These are phyloP conservation scores for Cyclospora cayetanensis DNA, from an alignment of 169 alveolate species.

Conservation along the genomic window DNA sequence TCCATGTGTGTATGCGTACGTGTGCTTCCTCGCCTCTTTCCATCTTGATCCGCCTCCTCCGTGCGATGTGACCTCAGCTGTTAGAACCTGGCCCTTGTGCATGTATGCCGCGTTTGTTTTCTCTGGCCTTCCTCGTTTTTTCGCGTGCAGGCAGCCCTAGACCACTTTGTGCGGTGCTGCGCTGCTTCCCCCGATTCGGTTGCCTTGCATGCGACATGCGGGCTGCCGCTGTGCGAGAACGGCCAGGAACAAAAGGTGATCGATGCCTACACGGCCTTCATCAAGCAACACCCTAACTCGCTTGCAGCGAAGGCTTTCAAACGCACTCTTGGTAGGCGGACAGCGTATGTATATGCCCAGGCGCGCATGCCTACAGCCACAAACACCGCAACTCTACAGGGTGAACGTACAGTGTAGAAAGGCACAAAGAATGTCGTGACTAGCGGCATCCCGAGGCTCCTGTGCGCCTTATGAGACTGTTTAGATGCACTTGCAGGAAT, in stretches of 20 bases:
- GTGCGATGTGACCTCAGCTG: background rate
- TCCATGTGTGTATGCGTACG: background rate
- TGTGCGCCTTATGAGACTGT: too few relatives aligned
- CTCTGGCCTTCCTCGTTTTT: background rate
- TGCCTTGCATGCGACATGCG: constrained; percentile 27
- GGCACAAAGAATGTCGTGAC: too few relatives aligned
- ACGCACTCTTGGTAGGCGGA: constrained; percentile 59
- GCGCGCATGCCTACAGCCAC: too few relatives aligned
- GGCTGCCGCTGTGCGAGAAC: constrained; percentile 58
- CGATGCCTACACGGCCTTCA: constrained; percentile 49
- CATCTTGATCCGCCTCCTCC: background rate
- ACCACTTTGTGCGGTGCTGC: constrained; percentile 49
- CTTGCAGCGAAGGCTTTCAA: constrained; percentile 58
- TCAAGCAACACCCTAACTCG: constrained; percentile 30
- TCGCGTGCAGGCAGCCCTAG: constrained; percentile 22
- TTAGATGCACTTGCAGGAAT: too few relatives aligned
- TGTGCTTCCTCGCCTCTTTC: background rate
- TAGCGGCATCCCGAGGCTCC: too few relatives aligned
- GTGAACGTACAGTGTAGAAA: too few relatives aligned
- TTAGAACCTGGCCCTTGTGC: too few relatives aligned
- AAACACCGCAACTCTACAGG: too few relatives aligned
- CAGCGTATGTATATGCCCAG: too few relatives aligned
- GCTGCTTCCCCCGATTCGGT: constrained; percentile 49
- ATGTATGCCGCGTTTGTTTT: background rate
- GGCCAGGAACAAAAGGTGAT: constrained; percentile 46